Percentiles rank a stretch among this genome's conserved stretches.
Evolutionary conservation across 106 monocot species (phyloP).

Genomic region (Platanthera zijinensis): DNA sequence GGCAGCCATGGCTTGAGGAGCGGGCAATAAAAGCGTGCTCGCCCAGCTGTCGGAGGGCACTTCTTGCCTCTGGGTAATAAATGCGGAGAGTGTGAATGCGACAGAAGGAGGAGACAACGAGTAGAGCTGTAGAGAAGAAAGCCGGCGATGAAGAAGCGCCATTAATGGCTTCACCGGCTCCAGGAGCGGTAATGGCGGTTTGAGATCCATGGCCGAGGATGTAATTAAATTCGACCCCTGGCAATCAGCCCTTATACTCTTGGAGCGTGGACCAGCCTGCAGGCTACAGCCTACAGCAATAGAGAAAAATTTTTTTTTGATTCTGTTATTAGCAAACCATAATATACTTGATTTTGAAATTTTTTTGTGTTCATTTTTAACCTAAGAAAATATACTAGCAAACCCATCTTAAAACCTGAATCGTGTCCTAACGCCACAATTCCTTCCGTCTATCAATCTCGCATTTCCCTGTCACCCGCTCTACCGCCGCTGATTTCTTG

Average conservation of each 20-base stretch:
- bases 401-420: too few relatives aligned
- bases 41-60: background rate
- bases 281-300: too few relatives aligned
- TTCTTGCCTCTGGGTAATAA: background rate
- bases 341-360: too few relatives aligned
- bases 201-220: background rate
- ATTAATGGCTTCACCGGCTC: background rate
- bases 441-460: too few relatives aligned
- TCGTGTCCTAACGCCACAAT: too few relatives aligned
- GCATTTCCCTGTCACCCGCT: too few relatives aligned
- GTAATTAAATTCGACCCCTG: background rate
- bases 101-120: background rate
- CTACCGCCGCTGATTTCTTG: too few relatives aligned
- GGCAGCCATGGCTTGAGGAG: background rate
- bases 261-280: background rate
- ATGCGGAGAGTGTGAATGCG: background rate
- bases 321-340: too few relatives aligned
- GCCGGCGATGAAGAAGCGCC: background rate
- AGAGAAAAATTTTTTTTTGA: too few relatives aligned
- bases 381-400: too few relatives aligned
- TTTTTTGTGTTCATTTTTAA: too few relatives aligned
- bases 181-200: background rate
- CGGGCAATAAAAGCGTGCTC: slow-evolving; percentile 7
- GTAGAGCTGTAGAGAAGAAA: background rate
- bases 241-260: background rate